Percentiles rank a stretch among this genome's conserved stretches.
Conservation (phyloP, 179 eudicot species). For the Camellia oleifera region DNA sequence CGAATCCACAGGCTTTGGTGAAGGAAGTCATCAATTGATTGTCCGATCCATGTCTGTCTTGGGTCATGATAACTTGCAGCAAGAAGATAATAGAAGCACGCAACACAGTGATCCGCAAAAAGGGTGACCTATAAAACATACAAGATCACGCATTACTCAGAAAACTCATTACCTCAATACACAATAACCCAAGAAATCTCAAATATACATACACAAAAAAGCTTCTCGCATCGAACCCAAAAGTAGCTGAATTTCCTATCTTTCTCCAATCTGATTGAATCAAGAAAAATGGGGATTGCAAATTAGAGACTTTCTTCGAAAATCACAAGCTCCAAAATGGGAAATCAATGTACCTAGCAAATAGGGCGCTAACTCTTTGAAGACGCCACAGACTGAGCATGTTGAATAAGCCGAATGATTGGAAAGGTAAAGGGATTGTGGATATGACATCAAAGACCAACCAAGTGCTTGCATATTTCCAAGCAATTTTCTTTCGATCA, state of each 20-base stretch:
- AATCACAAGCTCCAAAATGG: not conserved
- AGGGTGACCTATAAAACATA: constrained; percentile 58
- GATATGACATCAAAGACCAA: constrained; percentile 72
- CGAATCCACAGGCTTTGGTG: constrained; percentile 58
- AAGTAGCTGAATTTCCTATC: constrained; percentile 82
- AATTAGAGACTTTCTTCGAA: not conserved
- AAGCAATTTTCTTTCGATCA: constrained; percentile 64
- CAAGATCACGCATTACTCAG: not conserved
- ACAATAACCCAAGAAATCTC: not conserved
- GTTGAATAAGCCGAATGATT: constrained; percentile 65
- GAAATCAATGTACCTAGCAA: constrained; percentile 45
- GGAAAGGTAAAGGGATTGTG: constrained; percentile 47
- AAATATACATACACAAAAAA: constrained; percentile 64
- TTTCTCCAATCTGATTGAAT: constrained; percentile 72
- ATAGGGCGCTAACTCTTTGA: constrained; percentile 72
- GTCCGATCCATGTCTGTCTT: constrained; percentile 72
- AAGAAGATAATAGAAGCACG: constrained; percentile 71
- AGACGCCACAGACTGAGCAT: constrained; percentile 98
- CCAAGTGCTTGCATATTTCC: constrained; percentile 64
- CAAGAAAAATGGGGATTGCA: constrained; percentile 1
- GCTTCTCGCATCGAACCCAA: constrained; percentile 80
- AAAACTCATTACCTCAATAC: not conserved
- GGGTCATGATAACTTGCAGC: constrained; percentile 64
- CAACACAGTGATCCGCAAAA: constrained; percentile 81
- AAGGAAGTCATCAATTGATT: constrained; percentile 42